A percentile compares a stretch with the other conserved stretches of the same genome.
Evolutionary conservation across 2,329 filamentous ascomycete species (phyloP).

Genomic region (Penicillium palitans): DNA sequence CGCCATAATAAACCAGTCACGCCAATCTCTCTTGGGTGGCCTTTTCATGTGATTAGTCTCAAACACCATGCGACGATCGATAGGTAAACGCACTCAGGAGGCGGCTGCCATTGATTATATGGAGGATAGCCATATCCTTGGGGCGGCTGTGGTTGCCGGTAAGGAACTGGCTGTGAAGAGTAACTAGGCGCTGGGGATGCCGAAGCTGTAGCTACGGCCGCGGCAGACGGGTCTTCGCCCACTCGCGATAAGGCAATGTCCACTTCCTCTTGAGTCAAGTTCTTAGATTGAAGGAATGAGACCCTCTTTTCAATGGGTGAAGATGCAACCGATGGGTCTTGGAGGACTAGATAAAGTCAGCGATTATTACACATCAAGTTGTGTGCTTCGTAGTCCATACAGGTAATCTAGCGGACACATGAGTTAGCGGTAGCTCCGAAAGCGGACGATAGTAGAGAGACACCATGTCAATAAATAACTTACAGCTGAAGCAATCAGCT

Average conservation of each 20-base stretch:
- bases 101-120: slow-evolving; percentile 55
- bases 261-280: slow-evolving; percentile 94
- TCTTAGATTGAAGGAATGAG: slow-evolving; percentile 92
- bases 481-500: slow-evolving; percentile 81
- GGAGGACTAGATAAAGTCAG: slow-evolving; percentile 65
- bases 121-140: slow-evolving; percentile 53
- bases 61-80: background rate
- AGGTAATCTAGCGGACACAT: slow-evolving; percentile 47
- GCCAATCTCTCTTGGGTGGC: slow-evolving; percentile 83
- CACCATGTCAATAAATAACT: slow-evolving; percentile 30
- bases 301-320: slow-evolving; percentile 92
- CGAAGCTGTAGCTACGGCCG: slow-evolving; percentile 46
- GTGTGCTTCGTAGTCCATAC: slow-evolving; percentile 39
- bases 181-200: slow-evolving; percentile 52
- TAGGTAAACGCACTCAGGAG: slow-evolving; percentile 51
- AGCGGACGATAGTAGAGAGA: slow-evolving; percentile 28
- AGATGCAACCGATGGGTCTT: slow-evolving; percentile 85
- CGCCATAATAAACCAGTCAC: slow-evolving; percentile 99
- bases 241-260: slow-evolving; percentile 77
- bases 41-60: slow-evolving; percentile 28
- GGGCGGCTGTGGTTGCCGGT: slow-evolving; percentile 43
- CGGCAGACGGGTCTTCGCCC: slow-evolving; percentile 58
- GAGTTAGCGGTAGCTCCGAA: slow-evolving; percentile 29
- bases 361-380: slow-evolving; percentile 4
- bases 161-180: slow-evolving; percentile 43